These are phyloP conservation scores for Gamarada debralockiae DNA, from an alignment of 495 filamentous ascomycete genomes.

Conservation along the genomic window DNA sequence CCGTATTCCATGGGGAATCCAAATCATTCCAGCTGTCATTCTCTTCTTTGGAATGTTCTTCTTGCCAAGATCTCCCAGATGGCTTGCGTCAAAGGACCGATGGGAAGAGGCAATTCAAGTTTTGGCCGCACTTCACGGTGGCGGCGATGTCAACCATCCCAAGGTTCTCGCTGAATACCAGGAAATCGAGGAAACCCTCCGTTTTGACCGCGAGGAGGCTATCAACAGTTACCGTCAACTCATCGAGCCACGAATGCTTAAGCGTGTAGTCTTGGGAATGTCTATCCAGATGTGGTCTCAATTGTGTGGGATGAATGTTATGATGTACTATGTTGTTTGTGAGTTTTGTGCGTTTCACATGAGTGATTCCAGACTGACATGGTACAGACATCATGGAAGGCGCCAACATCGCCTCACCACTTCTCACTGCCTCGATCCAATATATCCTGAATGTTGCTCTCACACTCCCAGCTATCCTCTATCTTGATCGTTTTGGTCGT, in stretches of 20 bases:
- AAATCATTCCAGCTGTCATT: constrained; percentile 65
- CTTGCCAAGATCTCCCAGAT: constrained; percentile 69
- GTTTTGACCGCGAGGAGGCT: constrained; percentile 58
- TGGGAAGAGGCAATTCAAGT: constrained; percentile 67
- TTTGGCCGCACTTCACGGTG: constrained; percentile 63
- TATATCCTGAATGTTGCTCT: constrained; percentile 73
- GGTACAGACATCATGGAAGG: constrained; percentile 63
- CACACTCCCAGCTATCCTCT: constrained; percentile 57
- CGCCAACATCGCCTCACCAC: constrained; percentile 57
- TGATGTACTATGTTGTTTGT: constrained; percentile 42
- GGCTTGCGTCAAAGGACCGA: constrained; percentile 70
- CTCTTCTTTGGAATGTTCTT: constrained; percentile 66
- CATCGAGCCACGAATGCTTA: constrained; percentile 55
- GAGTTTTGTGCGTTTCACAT: constrained; percentile 8
- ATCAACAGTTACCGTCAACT: constrained; percentile 54
- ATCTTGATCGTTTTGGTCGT: constrained; percentile 50
- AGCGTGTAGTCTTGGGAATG: constrained; percentile 68
- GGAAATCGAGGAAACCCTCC: constrained; percentile 62
- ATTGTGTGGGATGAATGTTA: constrained; percentile 73
- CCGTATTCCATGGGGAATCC: constrained; percentile 71
- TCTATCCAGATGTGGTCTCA: constrained; percentile 74
- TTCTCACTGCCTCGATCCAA: constrained; percentile 70
- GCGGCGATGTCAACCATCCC: constrained; percentile 54
- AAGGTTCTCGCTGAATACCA: constrained; percentile 61
- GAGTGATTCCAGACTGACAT: constrained; percentile 60